Evolutionary conservation across 345 rosid genomes (phyloP).

Genomic region (Eucalyptus tenuipes): DNA sequence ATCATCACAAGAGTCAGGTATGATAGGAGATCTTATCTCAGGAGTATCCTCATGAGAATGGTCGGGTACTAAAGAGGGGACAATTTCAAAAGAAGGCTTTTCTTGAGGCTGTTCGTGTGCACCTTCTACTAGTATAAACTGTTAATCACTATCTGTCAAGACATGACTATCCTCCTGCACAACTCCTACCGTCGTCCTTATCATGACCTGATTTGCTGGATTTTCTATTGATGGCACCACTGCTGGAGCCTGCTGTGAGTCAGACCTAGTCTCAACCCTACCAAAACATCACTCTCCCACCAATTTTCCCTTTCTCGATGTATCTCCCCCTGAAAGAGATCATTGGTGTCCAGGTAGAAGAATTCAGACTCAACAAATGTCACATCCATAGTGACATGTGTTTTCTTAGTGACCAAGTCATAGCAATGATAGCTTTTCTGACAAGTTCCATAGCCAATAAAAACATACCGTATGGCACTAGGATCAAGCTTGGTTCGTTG

Average conservation of each 20-base stretch:
- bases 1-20: background rate
- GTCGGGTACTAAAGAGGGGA: background rate
- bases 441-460: background rate
- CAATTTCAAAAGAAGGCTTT: background rate
- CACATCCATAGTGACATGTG: background rate
- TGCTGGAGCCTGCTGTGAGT: accelerated
- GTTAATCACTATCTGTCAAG: accelerated
- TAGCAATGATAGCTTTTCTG: background rate
- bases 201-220: accelerated
- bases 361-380: background rate
- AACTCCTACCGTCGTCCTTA: accelerated
- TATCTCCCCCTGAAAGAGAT: background rate
- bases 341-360: background rate
- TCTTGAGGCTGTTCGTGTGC: background rate
- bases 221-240: background rate
- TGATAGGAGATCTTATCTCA: background rate
- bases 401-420: background rate
- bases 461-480: background rate
- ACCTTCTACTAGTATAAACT: background rate
- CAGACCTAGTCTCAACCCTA: background rate
- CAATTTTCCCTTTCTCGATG: background rate
- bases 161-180: accelerated
- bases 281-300: background rate
- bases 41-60: background rate
- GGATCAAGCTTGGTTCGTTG: background rate